Evolutionary conservation across 2,329 filamentous ascomycete genomes (phyloP), one percentile per base, ranked within the genome.

Genomic region (Myriosclerotinia curreyana): DNA sequence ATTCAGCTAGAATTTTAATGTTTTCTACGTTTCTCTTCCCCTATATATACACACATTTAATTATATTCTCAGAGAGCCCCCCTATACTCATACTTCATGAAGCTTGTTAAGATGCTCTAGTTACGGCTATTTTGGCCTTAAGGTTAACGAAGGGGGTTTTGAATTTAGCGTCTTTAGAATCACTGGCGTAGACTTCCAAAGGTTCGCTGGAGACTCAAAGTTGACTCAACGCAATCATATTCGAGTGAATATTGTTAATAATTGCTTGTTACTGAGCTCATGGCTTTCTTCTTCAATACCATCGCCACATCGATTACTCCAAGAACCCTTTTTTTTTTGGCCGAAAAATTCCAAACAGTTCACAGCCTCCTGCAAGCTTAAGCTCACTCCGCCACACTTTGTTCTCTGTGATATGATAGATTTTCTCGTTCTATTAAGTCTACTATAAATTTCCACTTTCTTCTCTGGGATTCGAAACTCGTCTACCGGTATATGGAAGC

Each of bases 401-500:
- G 14, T 38, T 11, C 25, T 40, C 20, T 14, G 36, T n/a, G 17
- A 22, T 6, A 42, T 44, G 53, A 44, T n/a, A 31, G 6, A 31
- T n/a, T 1, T 25, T 15, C 12, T 12, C n/a, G 14, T 34, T 28
- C 11, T n/a, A 20, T 56, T 6, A 8, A 31, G 22, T 14, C 31
- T 34, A n/a, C 38, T 1, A 56, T 44, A 17, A 28, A 15, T 44
- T 56, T 58, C 40, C 40, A 46, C 28, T 46, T 34, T 20, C n/a
- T 58, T 58, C 54, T n/a, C 28, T 46, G 20, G 40, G 9, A 46
- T 58, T 58, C 25, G 54, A 58, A 58, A 34, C 28, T 58, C 17
- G 22, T 46, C n/a, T n/a, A n/a, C n/a, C n/a, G n/a, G n/a, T n/a
- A n/a, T 22, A 62, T 62, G 60, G 60, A 62, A 52, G 50, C 50